Base-by-base conservation (phyloP, 164 flowering plant species). In the Magnolia kwangsiensis region DNA sequence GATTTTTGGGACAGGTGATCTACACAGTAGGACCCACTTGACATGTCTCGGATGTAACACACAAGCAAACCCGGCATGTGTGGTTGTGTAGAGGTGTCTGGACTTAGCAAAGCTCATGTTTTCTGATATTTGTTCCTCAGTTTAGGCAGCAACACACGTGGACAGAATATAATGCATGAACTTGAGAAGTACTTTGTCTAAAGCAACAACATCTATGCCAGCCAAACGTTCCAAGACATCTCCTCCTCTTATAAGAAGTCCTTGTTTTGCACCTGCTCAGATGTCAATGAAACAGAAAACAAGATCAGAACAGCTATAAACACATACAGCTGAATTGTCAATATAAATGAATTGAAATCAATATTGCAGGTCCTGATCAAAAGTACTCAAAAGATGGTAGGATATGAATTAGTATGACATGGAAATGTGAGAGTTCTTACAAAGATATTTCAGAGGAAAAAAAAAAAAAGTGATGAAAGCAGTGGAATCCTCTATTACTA, bases 161-260 rank as follows among this genome's bases (percentile, higher is more conserved):
- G 16, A 68, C 4, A 29, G 29, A 68, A 10, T n/a, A n/a, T 6
- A 64, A 16, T 19, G n/a, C 23, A 66, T 7, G 50, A 76, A 29
- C 16, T 37, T 58, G 65, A 50, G 10, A 79, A 24, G 6, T 84
- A 95, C 99, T 88, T 95, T 95, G 86, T 95, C 99, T 31, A 95
- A 76, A 75, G 96, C 97, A 69, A 92, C 82, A 75, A 82, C 82
- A 76, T 92, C 88, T 59, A 95, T 78, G 63, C 87, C 75, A 19
- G 99, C 91, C 87, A 95, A 87, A 67, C 98, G 96, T 81, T 95
- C 96, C 83, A 95, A 75, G 64, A 91, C 95, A 90, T 95, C 99
- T 74, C 97, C 99, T 77, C 99, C 99, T 89, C 98, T 90, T 24
- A 95, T 84, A 72, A 95, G 90, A 74, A 93, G 93, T 78, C 99